Conservation (phyloP, 169 alveolate genomes). For the Miamiensis avidus region DNA sequence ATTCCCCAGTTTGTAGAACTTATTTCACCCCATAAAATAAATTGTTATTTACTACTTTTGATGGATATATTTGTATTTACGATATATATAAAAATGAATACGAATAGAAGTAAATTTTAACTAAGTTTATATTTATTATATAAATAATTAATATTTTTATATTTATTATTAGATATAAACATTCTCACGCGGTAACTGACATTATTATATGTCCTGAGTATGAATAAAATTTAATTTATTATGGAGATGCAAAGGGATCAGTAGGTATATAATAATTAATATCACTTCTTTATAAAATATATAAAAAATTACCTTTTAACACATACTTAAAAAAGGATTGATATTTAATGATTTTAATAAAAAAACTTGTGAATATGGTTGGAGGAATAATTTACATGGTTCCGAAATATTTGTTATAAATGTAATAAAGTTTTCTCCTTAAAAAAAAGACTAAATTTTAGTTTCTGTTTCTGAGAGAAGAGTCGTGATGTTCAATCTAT, state of each 20-base stretch:
- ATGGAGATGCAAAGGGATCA: neutral
- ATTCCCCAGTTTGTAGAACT: neutral
- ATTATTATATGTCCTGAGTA: neutral
- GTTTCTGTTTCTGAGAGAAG: neutral
- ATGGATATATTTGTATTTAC: neutral
- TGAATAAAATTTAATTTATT: no score
- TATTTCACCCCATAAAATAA: no score
- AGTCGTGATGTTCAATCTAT: neutral
- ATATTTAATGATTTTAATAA: neutral
- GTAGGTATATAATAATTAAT: neutral
- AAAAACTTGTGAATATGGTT: neutral
- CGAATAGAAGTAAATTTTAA: no score
- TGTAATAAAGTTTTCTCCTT: neutral
- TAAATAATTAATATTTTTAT: no score
- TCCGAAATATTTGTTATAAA: neutral
- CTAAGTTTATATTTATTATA: no score
- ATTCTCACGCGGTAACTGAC: neutral
- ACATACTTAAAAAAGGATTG: neutral
- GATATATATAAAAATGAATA: neutral
- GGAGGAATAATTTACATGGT: neutral
- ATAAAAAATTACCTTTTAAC: no score
- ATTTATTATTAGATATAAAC: neutral
- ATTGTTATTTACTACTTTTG: neutral
- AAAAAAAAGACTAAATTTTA: no score
- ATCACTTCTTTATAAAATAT: no score